Conservation (phyloP, 2,329 filamentous ascomycete species). For the Rugonectria rugulosa region DNA sequence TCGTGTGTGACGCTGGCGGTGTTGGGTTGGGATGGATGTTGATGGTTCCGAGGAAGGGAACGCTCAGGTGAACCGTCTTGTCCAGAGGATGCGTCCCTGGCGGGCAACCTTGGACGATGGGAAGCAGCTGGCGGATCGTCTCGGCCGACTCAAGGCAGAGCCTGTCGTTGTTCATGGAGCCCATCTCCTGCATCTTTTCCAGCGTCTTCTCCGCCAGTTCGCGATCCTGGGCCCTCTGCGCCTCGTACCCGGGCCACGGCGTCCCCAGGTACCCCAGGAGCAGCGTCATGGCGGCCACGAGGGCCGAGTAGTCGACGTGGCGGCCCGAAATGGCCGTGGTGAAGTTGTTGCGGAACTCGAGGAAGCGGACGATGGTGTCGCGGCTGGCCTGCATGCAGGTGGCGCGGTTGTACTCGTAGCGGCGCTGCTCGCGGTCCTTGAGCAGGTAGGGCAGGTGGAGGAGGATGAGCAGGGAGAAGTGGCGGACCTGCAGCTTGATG, state of each 20-base stretch:
- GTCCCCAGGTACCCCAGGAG: constrained; percentile 58
- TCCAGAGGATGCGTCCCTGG: constrained; percentile 21
- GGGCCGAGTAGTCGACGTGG: constrained; percentile 59
- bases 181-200: constrained; percentile 50
- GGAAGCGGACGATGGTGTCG: constrained; percentile 57
- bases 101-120: constrained; percentile 46
- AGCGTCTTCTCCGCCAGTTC: constrained; percentile 46
- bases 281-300: constrained; percentile 60
- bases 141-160: constrained; percentile 52
- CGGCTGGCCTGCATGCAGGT: constrained; percentile 59
- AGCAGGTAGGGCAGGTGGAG: constrained; percentile 65
- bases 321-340: constrained; percentile 41
- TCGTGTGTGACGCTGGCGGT: constrained; percentile 9
- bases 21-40: constrained; percentile 46
- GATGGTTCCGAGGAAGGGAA: constrained; percentile 57
- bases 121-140: constrained; percentile 53
- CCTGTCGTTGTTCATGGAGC: constrained; percentile 48
- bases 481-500: constrained; percentile 57
- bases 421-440: constrained; percentile 49
- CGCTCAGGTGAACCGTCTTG: constrained; percentile 47
- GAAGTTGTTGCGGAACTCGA: constrained; percentile 50
- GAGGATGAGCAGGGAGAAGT: constrained; percentile 59
- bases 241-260: constrained; percentile 37
- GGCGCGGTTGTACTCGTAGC: constrained; percentile 53
- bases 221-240: constrained; percentile 42